Evolutionary conservation across 805 yeast species (phyloP).

Genomic region (Torulaspora gathmanii): DNA sequence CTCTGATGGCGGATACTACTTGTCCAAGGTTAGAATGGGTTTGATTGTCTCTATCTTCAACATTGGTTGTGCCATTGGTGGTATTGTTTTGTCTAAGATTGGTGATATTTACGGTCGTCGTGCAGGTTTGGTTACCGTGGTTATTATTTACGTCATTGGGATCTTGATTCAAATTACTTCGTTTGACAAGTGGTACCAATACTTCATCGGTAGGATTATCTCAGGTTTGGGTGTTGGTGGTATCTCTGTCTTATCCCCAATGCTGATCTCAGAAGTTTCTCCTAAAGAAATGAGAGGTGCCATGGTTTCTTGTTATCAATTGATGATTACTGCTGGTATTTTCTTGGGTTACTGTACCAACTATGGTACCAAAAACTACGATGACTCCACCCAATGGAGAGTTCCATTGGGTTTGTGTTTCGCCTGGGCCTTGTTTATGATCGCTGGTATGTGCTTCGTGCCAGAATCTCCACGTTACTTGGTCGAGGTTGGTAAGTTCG

Average conservation of each 20-base stretch:
- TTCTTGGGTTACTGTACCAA: slow-evolving; percentile 73
- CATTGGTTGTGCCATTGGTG: slow-evolving; percentile 75
- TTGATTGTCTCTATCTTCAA: slow-evolving; percentile 49
- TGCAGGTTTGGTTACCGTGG: slow-evolving; percentile 53
- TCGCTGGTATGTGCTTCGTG: slow-evolving; percentile 45
- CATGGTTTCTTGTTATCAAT: slow-evolving; percentile 66
- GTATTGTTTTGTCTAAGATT: slow-evolving; percentile 50
- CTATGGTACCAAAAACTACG: slow-evolving; percentile 48
- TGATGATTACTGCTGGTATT: slow-evolving; percentile 70
- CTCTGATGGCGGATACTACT: slow-evolving; percentile 21
- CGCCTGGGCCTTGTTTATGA: slow-evolving; percentile 44
- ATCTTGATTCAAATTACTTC: slow-evolving; percentile 64
- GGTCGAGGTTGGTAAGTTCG: slow-evolving; percentile 50
- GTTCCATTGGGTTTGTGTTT: slow-evolving; percentile 60
- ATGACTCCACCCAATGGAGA: slow-evolving; percentile 63
- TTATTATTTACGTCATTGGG: slow-evolving; percentile 62
- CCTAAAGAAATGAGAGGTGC: slow-evolving; percentile 58
- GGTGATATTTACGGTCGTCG: slow-evolving; percentile 68
- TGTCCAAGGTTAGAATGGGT: slow-evolving; percentile 30
- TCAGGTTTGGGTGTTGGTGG: slow-evolving; percentile 79
- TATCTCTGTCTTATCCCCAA: slow-evolving; percentile 68
- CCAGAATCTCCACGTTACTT: slow-evolving; percentile 77
- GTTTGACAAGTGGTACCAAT: slow-evolving; percentile 59
- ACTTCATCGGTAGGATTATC: slow-evolving; percentile 61
- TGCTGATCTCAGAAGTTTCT: slow-evolving; percentile 50